Conservation (phyloP, 78 protist species). For the Goniomonas avonlea region DNA sequence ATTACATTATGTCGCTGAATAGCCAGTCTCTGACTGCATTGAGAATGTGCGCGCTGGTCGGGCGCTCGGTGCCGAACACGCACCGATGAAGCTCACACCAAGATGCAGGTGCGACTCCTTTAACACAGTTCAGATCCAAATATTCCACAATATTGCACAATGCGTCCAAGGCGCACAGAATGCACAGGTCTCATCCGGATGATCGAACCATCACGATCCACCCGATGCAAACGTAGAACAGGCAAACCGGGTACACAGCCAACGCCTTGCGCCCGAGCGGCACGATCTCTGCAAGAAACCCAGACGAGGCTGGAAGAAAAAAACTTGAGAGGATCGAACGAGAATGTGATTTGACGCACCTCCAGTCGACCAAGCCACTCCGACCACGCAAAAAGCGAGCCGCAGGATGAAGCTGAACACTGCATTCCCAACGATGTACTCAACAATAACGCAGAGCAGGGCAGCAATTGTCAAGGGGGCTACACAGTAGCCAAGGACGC, state of each 20-base stretch:
- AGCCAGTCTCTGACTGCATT: too few relatives aligned
- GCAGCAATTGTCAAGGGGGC: conserved; percentile 67
- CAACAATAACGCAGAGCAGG: conserved; percentile 28
- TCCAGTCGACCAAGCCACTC: neutral
- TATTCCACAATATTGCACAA: too few relatives aligned
- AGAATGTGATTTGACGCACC: neutral
- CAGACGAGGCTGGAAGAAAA: neutral
- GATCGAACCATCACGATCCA: conserved; percentile 21
- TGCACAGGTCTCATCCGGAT: too few relatives aligned
- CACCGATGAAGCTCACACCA: too few relatives aligned
- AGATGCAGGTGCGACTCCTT: too few relatives aligned
- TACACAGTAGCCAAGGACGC: conserved; percentile 91
- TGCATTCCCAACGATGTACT: too few relatives aligned
- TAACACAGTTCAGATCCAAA: too few relatives aligned
- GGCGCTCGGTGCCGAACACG: too few relatives aligned
- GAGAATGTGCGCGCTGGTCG: too few relatives aligned
- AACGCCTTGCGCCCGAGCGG: conserved; percentile 17
- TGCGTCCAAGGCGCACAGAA: too few relatives aligned
- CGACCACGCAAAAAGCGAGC: neutral
- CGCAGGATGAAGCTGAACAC: neutral
- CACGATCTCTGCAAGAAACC: conserved; percentile 31
- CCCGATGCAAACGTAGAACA: conserved; percentile 45
- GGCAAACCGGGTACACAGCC: conserved; percentile 48
- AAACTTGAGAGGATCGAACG: neutral
- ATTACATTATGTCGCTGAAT: too few relatives aligned